Percentiles rank a stretch among this genome's conserved stretches.
Evolutionary conservation across 495 filamentous ascomycete genomes (phyloP).

Genomic region (Platismatia glauca): DNA sequence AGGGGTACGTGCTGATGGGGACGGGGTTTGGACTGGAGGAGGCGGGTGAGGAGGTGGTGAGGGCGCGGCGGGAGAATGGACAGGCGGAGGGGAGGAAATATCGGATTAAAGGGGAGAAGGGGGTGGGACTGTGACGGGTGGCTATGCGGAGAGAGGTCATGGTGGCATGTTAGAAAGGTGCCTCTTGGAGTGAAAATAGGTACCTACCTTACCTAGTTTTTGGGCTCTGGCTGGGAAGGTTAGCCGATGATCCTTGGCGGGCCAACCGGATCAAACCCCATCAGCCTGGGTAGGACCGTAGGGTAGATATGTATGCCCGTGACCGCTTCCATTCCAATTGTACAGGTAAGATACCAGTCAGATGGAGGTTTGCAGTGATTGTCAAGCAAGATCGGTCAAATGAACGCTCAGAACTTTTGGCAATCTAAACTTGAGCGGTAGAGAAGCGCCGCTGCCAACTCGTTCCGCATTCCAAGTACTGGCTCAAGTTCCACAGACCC

Average conservation of each 20-base stretch:
- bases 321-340: too few relatives aligned
- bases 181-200: neutral
- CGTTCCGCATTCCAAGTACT: too few relatives aligned
- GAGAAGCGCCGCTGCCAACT: too few relatives aligned
- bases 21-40: neutral
- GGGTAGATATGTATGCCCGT: too few relatives aligned
- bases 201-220: neutral
- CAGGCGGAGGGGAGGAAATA: neutral
- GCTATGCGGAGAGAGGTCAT: neutral
- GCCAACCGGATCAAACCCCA: too few relatives aligned
- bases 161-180: neutral
- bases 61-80: neutral
- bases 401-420: too few relatives aligned
- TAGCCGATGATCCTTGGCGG: neutral
- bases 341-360: too few relatives aligned
- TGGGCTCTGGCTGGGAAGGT: neutral
- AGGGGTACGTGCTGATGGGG: neutral
- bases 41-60: conserved; percentile 1
- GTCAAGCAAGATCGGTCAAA: too few relatives aligned
- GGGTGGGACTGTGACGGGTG: neutral
- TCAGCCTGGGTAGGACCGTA: too few relatives aligned
- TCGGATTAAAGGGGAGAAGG: neutral
- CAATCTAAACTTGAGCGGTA: too few relatives aligned
- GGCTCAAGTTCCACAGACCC: too few relatives aligned
- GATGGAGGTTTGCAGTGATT: too few relatives aligned